phyloP scores from a whole-genome alignment of 345 rosid species.

The Cardamine chenopodiifolia region DNA sequence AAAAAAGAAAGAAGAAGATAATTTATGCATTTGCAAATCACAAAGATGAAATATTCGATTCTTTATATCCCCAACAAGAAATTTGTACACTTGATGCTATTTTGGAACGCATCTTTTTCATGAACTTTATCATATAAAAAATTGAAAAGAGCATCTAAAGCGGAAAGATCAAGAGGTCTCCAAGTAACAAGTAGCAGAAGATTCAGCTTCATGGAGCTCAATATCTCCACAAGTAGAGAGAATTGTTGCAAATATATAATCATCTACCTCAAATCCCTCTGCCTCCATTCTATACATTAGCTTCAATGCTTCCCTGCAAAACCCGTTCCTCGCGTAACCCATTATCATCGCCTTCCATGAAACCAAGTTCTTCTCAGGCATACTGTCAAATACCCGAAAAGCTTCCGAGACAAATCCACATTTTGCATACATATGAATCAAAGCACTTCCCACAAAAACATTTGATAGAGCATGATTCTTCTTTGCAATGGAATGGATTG shows the following conservation, averaged over 20 bases:
- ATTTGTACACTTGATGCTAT: constrained; percentile 31
- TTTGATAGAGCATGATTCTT: constrained; percentile 64
- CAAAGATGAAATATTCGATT: not conserved
- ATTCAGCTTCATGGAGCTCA: constrained; percentile 48
- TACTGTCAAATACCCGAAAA: constrained; percentile 66
- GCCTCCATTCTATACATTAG: constrained; percentile 79
- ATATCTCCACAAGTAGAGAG: constrained; percentile 67
- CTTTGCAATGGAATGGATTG: constrained; percentile 78
- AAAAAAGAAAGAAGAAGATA: not conserved
- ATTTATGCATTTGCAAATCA: not conserved
- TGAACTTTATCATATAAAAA: constrained; percentile 15
- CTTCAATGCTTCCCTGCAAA: constrained; percentile 78
- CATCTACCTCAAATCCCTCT: constrained; percentile 79
- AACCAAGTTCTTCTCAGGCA: constrained; percentile 74
- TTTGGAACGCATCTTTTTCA: not conserved
- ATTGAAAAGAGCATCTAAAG: constrained; percentile 11
- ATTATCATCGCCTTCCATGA: constrained; percentile 85
- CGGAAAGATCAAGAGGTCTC: constrained; percentile 43
- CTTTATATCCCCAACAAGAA: constrained; percentile 1
- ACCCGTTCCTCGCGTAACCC: constrained; percentile 76
- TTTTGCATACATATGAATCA: constrained; percentile 84
- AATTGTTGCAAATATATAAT: constrained; percentile 61
- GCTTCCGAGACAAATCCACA: constrained; percentile 81
- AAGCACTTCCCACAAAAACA: constrained; percentile 81
- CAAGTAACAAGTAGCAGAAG: constrained; percentile 46